phyloP scores from a whole-genome alignment of 805 yeast genomes.

The Komagataella phaffii region DNA sequence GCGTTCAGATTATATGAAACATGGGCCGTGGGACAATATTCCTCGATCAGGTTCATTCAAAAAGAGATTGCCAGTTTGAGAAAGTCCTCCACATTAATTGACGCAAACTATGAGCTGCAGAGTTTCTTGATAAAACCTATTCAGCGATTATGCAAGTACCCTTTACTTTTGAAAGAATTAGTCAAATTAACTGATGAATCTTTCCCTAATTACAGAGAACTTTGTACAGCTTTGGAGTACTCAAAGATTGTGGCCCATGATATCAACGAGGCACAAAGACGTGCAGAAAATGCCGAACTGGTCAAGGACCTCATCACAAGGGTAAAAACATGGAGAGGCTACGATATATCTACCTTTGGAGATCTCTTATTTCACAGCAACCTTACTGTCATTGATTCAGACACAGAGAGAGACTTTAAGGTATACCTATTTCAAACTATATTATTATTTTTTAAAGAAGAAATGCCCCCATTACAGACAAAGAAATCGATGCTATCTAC shows the following conservation, averaged over 20 bases:
- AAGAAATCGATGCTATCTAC: conserved; percentile 33
- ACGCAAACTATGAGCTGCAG: conserved; percentile 81
- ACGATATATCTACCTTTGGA: conserved; percentile 67
- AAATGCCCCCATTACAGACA: conserved; percentile 21
- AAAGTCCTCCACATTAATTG: conserved; percentile 46
- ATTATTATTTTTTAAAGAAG: conserved; percentile 52
- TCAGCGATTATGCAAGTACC: conserved; percentile 93
- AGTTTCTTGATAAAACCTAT: conserved; percentile 87
- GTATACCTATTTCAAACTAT: conserved; percentile 74
- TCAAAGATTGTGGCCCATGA: conserved; percentile 75
- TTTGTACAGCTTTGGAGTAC: conserved; percentile 54
- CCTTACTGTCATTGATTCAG: conserved; percentile 56
- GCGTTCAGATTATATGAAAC: conserved; percentile 87
- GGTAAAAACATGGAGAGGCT: conserved; percentile 89
- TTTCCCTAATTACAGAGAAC: conserved; percentile 49
- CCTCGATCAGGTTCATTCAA: conserved; percentile 71
- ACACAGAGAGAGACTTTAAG: conserved; percentile 74
- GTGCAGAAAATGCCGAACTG: conserved; percentile 71
- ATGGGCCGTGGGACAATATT: conserved; percentile 83
- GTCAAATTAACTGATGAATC: conserved; percentile 45
- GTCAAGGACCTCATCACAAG: conserved; percentile 57
- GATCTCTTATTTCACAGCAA: conserved; percentile 65
- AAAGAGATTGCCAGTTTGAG: conserved; percentile 45
- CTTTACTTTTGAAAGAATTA: conserved; percentile 65
- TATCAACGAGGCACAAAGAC: conserved; percentile 89